Conservation (phyloP, 805 yeast genomes). For the Peterozyma toletana region DNA sequence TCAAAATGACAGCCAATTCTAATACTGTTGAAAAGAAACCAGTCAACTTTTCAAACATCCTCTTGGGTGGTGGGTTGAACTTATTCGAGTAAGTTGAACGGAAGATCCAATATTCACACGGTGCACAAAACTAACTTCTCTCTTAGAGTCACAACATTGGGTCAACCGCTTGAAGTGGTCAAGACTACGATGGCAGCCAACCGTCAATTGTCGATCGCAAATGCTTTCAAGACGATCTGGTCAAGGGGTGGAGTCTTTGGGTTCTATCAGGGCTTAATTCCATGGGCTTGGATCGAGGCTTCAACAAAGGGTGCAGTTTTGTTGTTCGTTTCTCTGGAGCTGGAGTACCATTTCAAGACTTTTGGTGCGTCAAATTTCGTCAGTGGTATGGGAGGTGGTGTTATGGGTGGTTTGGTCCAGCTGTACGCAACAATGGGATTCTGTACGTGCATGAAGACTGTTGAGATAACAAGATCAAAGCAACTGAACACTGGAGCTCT, state of each 20-base stretch:
- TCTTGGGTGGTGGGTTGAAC: conserved; percentile 90
- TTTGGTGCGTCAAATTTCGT: conserved; percentile 71
- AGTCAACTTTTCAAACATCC: conserved; percentile 79
- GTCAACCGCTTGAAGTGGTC: conserved; percentile 93
- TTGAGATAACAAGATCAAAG: conserved; percentile 89
- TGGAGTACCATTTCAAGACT: conserved; percentile 67
- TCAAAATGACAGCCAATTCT: neutral
- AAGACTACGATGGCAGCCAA: conserved; percentile 99
- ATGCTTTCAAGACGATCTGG: conserved; percentile 75
- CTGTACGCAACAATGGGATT: conserved; percentile 96
- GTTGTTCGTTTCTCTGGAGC: conserved; percentile 86
- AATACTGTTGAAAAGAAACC: conserved; percentile 60
- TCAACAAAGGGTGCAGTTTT: conserved; percentile 98
- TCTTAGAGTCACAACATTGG: conserved; percentile 76
- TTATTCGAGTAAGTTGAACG: conserved; percentile 52
- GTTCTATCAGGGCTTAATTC: conserved; percentile 94
- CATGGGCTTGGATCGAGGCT: conserved; percentile 99
- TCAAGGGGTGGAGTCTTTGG: conserved; percentile 89
- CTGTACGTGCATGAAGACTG: conserved; percentile 99
- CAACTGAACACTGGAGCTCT: conserved; percentile 64
- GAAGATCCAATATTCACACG: neutral
- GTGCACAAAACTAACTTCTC: neutral
- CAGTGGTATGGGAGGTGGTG: conserved; percentile 94
- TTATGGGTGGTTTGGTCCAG: conserved; percentile 93
- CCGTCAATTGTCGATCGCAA: conserved; percentile 58